Base-by-base conservation (phyloP, 2,329 filamentous ascomycete genomes). In the Diplodia seriata region DNA sequence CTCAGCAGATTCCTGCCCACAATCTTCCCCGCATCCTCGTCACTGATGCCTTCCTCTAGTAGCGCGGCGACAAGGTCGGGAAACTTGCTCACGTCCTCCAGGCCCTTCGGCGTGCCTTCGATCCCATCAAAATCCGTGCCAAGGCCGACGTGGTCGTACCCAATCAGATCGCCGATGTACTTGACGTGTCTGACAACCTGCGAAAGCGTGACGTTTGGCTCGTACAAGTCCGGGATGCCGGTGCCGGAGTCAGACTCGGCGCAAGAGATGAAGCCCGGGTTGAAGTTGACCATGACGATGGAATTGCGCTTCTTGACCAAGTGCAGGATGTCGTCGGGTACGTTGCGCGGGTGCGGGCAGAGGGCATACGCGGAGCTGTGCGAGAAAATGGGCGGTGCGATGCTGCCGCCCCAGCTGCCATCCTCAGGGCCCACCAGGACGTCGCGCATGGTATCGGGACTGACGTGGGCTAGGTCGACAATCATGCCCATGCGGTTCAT, bases 401-500 rank as follows among this genome's bases (percentile, higher is more conserved):
- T 82, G 75, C 90, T 94, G 7, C 92, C 91, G 5, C 81, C 77
- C 91, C 91, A 94, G 53, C 80, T 82, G n/a, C 51, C 47, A 26
- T 83, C 73, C 2, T 70, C 70, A 63, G 80, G 77, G 15, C 85
- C 89, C 5, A 87, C 87, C 0, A 97, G 85, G 0, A 94, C 91
- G 73, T 97, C 91, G 7, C 89, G 81, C 92, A 96, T 95, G 0
- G 94, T 97, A 69, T 94, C 90, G 68, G 87, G 86, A 73, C 90
- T 85, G 29, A 89, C 88, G 77, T 97, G 94, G 7, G 91, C 86
- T 43, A 97, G 84, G 76, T 97, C 94, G 50, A 98, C 91, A n/a
- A 97, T 88, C 89, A 97, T 93, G 31, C 94, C 94, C 1, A 97
- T 83, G 3, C 94, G 87, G 77, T 97, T 98, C 94, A 98, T 97